These are phyloP conservation scores for Conticribra weissflogii DNA, from an alignment of 108 stramenopile species.

Conservation along the genomic window DNA sequence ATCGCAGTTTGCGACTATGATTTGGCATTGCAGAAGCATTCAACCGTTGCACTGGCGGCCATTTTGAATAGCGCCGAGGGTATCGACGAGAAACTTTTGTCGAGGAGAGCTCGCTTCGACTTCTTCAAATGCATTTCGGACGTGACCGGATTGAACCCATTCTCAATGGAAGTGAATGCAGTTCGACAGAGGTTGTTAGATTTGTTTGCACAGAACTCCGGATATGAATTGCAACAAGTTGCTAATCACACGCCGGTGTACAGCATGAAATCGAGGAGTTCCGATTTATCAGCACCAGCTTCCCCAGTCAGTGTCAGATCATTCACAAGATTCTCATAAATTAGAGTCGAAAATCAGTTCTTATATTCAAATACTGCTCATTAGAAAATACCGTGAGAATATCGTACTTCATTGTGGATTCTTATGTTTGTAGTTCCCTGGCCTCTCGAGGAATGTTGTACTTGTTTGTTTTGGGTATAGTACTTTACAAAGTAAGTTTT, in stretches of 20 bases:
- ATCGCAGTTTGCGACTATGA: constrained; percentile 64
- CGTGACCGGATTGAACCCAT: constrained; percentile 13
- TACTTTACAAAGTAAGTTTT: too few relatives aligned
- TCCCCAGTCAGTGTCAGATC: constrained; percentile 25
- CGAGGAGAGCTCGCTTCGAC: neutral
- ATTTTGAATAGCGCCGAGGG: constrained; percentile 73
- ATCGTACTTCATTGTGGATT: too few relatives aligned
- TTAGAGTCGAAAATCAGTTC: too few relatives aligned
- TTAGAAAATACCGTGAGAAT: too few relatives aligned
- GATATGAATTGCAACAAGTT: constrained; percentile 23
- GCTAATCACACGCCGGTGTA: constrained; percentile 22
- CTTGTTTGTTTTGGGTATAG: too few relatives aligned
- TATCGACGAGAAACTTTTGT: constrained; percentile 38
- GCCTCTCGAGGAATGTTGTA: too few relatives aligned
- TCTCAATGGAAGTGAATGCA: constrained; percentile 19
- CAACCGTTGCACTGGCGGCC: constrained; percentile 60
- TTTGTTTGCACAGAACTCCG: constrained; percentile 15
- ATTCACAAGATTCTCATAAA: neutral
- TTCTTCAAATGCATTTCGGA: constrained; percentile 14
- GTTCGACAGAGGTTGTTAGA: constrained; percentile 13
- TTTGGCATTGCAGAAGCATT: constrained; percentile 55
- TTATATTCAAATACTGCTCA: too few relatives aligned
- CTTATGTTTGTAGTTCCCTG: too few relatives aligned
- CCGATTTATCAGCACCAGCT: neutral
- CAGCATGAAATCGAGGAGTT: neutral